These are phyloP conservation scores for Dryadomyces quercivorus DNA, from an alignment of 2,329 filamentous ascomycete genomes.

Conservation along the genomic window DNA sequence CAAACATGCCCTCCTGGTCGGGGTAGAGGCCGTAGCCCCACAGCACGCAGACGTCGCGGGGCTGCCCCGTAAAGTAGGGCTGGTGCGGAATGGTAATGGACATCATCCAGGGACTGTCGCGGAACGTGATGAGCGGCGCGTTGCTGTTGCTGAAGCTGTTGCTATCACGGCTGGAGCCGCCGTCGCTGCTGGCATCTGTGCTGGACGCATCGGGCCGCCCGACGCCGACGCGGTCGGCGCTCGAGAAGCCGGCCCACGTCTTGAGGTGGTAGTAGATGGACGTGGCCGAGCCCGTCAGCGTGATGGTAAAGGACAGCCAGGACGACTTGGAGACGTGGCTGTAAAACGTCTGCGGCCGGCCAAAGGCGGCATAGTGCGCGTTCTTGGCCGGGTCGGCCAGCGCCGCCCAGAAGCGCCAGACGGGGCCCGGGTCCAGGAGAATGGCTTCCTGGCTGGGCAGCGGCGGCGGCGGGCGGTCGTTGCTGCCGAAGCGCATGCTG, in stretches of 20 bases:
- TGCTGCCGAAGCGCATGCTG: slow-evolving; percentile 18
- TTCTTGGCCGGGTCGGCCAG: slow-evolving; percentile 16
- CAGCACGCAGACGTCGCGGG: slow-evolving; percentile 18
- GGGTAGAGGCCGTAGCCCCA: slow-evolving; percentile 25
- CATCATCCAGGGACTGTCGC: slow-evolving; percentile 25
- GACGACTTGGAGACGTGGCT: slow-evolving; percentile 20
- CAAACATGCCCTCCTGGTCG: slow-evolving; percentile 18
- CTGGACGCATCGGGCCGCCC: neutral
- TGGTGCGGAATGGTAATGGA: slow-evolving; percentile 25
- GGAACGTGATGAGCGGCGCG: slow-evolving; percentile 20
- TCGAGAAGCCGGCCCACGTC: slow-evolving; percentile 10
- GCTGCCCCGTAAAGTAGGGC: slow-evolving; percentile 23
- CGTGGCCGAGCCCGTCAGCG: slow-evolving; percentile 14
- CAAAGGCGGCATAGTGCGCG: slow-evolving; percentile 18
- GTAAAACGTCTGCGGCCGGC: slow-evolving; percentile 26
- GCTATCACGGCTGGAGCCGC: slow-evolving; percentile 12
- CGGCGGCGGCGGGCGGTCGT: slow-evolving; percentile 15
- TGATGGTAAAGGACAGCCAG: slow-evolving; percentile 25
- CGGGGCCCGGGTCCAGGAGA: slow-evolving; percentile 20
- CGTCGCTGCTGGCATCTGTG: neutral
- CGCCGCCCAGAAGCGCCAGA: slow-evolving; percentile 24
- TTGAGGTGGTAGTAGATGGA: slow-evolving; percentile 18
- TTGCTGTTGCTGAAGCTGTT: slow-evolving; percentile 6
- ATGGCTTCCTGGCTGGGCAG: slow-evolving; percentile 12
- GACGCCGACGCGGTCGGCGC: neutral